A percentile compares a stretch with the other conserved stretches of the same genome.
These are phyloP conservation scores for Vitellaria paradoxa DNA, from an alignment of 179 eudicot genomes.

Conservation along the genomic window DNA sequence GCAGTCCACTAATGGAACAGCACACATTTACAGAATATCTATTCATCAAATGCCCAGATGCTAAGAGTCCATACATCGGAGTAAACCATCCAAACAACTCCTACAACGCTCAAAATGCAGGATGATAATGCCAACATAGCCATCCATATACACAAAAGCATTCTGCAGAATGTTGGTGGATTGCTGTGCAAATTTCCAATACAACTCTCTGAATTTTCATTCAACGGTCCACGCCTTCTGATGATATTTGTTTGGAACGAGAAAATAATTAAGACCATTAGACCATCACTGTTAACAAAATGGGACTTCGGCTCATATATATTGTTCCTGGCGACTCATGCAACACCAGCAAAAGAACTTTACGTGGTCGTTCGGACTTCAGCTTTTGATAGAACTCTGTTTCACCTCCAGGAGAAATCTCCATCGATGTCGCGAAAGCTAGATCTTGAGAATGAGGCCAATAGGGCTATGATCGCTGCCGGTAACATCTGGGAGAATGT, in stretches of 20 bases:
- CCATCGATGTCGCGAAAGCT: constrained; percentile 12
- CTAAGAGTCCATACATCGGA: no score
- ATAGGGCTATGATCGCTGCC: constrained; percentile 97
- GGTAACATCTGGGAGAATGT: constrained; percentile 78
- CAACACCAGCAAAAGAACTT: neutral
- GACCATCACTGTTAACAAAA: neutral
- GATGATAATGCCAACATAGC: no score
- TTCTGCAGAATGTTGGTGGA: neutral
- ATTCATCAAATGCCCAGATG: no score
- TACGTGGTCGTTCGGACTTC: no score
- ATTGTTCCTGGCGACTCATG: neutral
- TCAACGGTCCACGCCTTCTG: neutral
- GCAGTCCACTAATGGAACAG: no score
- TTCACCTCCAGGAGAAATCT: no score
- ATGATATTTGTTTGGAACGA: neutral
- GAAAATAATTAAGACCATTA: neutral
- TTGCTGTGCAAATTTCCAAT: neutral
- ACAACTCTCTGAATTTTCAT: neutral
- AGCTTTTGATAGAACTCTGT: no score
- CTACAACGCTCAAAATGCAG: neutral
- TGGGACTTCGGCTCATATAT: neutral
- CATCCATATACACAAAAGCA: neutral
- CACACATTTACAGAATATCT: no score
- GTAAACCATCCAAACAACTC: neutral
- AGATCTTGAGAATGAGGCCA: constrained; percentile 72